Evolutionary conservation across 345 rosid species (phyloP), one percentile per base, ranked within the genome.

Genomic region (Isatis tinctoria): DNA sequence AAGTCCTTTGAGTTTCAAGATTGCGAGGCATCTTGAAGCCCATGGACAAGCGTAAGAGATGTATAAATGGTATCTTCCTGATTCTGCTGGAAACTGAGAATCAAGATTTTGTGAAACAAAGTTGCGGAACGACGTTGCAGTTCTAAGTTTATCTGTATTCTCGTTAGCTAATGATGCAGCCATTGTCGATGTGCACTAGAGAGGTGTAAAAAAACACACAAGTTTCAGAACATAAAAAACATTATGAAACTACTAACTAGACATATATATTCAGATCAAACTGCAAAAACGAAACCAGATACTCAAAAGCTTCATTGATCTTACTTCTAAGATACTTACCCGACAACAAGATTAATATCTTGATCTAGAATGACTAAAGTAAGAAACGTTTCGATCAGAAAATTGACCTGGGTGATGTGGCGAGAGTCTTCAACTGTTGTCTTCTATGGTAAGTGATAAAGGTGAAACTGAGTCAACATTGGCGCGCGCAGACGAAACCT

Each of bases 1-100:
- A 37, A 92, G 95, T 49, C 96, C 96, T 79, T 90, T 92, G 71
- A 92, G 70, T 84, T 84, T 87, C 83, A 90, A 78, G 79, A 79
- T 79, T 11, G 91, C 83, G 60, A 92, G 90, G 58, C 93, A 92
- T 73, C 97, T 83, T 11, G 85, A 85, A 36, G 97, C 97, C 97
- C 97, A 89, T 11, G 97, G 97, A 69, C 97, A 92, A 66, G 97
- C 97, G 79, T 89, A 92, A 3, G 97, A 89, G 67, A 93, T 74
- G 35, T 93, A 93, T 37, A 93, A 82, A 89, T 90, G 98, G 78
- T 92, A 92, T 78, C 98, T 85, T 66, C 91, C 89, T 16, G 96
- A 74, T 63, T 87, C 93, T 13, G 93, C 84, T 13, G 87, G 88
- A 76, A 92, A 92, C 54, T 69, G 83, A 10, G 96, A 86, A 61